Conservation (phyloP, 2,329 filamentous ascomycete genomes). For the Pochonia chlamydosporia region DNA sequence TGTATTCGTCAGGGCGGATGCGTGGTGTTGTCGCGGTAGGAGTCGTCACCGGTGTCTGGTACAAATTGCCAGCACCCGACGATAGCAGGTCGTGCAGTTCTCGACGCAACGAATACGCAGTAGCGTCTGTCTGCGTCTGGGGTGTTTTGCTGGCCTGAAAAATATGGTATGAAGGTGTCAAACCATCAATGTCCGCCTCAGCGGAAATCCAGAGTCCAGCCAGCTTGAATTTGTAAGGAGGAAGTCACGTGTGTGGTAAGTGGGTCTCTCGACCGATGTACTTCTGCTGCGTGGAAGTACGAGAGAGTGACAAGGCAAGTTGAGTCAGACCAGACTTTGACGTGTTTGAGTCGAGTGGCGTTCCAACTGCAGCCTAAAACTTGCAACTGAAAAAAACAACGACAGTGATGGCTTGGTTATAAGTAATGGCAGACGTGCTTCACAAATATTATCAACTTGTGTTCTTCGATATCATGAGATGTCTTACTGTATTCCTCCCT, state of each 20-base stretch:
- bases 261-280: neutral
- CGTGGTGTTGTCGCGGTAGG: neutral
- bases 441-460: neutral
- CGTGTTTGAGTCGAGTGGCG: too few relatives aligned
- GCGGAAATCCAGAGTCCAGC: constrained; percentile 9
- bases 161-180: constrained; percentile 19
- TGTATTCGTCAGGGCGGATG: neutral
- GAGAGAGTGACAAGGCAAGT: too few relatives aligned
- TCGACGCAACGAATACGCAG: constrained; percentile 12
- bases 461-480: neutral
- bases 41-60: constrained; percentile 4
- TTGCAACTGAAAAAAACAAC: too few relatives aligned
- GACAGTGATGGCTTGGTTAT: too few relatives aligned
- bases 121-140: constrained; percentile 8
- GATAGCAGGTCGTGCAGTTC: constrained; percentile 8
- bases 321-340: too few relatives aligned
- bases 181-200: constrained; percentile 7
- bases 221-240: constrained; percentile 4
- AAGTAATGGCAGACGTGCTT: neutral
- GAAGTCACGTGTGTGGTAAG: constrained; percentile 3
- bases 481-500: neutral
- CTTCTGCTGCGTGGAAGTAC: too few relatives aligned
- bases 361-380: too few relatives aligned
- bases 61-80: constrained; percentile 1
- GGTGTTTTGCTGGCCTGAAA: constrained; percentile 19